Evolutionary conservation across 768 basidiomycete species (phyloP), one percentile per base, ranked within the genome.

Genomic region (Pulveroboletus sp.): DNA sequence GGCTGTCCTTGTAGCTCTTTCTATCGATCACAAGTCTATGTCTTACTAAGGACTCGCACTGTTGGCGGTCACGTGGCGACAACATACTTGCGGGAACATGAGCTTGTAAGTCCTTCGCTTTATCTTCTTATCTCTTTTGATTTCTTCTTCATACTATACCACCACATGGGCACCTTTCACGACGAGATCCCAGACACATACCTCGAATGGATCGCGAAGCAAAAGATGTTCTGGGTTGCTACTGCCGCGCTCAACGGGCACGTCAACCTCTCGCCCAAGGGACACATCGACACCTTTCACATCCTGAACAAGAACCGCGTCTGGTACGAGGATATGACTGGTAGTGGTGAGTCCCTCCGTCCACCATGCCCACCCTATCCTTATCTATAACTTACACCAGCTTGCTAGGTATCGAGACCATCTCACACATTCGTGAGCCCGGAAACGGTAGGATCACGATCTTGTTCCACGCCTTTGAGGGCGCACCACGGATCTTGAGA

Each of bases 271-370:
- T 85, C 82, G 0, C 83, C 85, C 0, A 87, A 87, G 57, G 82
- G 81, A 39, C 69, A 76, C 26, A 67, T 74, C 52, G 79, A 79
- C 8, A 78, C 77, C 4, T 85, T 89, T 59, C 83, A 83, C 57
- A 61, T 86, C 53, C 70, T 76, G 14, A 69, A 78, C 49, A 64
- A 74, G 17, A 77, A 71, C 37, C 69, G 65, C 40, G 80, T 83
- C 2, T 87, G 85, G 86, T 88, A 88, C 54, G 83, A 88, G 58
- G 85, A 88, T 61, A 71, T 85, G 39, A 81, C 79, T 17, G 86
- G 86, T 8, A 81, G 82, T 52, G 84, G 84, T 83, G 51, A 37
- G 74, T 70, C 17, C n/a, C 26, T 18, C 11, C 11, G 12, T 44
- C 32, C 26, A 28, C 18, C 5, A 3, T 3, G 1, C 18, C 18